These are phyloP conservation scores for Chaetomium sp. DNA, from an alignment of 2,329 filamentous ascomycete species.

Conservation along the genomic window DNA sequence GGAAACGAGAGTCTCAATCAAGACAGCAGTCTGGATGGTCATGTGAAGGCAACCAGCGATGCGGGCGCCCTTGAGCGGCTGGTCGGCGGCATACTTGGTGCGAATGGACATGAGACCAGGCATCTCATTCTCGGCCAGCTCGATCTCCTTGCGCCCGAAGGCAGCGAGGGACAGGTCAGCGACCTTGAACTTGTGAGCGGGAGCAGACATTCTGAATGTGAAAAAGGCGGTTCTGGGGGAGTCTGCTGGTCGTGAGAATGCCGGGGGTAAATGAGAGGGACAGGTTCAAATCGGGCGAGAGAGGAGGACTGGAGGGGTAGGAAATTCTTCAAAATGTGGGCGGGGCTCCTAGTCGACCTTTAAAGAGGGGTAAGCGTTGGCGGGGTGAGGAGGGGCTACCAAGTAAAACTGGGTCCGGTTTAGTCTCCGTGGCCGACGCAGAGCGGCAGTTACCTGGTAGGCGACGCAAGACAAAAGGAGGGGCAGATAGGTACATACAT, in stretches of 20 bases:
- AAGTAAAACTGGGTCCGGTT: slow-evolving; percentile 18
- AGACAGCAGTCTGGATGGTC: slow-evolving; percentile 99
- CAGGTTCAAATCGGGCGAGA: neutral
- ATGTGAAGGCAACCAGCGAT: slow-evolving; percentile 99
- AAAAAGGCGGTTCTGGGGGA: slow-evolving; percentile 16
- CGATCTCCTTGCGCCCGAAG: slow-evolving; percentile 98
- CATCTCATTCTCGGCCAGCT: slow-evolving; percentile 96
- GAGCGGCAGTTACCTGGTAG: slow-evolving; percentile 5
- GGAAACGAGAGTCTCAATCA: slow-evolving; percentile 94
- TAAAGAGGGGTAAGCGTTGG: slow-evolving; percentile 29
- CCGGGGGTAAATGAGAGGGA: slow-evolving; percentile 14
- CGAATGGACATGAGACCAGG: slow-evolving; percentile 96
- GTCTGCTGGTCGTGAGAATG: neutral
- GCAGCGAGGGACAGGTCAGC: slow-evolving; percentile 96
- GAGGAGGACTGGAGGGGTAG: slow-evolving; percentile 8
- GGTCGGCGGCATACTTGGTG: slow-evolving; percentile 85
- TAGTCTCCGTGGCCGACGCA: slow-evolving; percentile 1
- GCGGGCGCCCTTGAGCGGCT: slow-evolving; percentile 90
- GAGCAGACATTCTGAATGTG: slow-evolving; percentile 64
- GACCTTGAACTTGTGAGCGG: slow-evolving; percentile 95
- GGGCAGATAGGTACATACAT: no score
- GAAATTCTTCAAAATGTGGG: slow-evolving; percentile 25
- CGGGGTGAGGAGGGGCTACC: slow-evolving; percentile 28
- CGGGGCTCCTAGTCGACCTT: slow-evolving; percentile 25
- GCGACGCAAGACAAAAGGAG: neutral